phyloP scores from a whole-genome alignment of 2,329 filamentous ascomycete species.

The Calonectria henricotiae region DNA sequence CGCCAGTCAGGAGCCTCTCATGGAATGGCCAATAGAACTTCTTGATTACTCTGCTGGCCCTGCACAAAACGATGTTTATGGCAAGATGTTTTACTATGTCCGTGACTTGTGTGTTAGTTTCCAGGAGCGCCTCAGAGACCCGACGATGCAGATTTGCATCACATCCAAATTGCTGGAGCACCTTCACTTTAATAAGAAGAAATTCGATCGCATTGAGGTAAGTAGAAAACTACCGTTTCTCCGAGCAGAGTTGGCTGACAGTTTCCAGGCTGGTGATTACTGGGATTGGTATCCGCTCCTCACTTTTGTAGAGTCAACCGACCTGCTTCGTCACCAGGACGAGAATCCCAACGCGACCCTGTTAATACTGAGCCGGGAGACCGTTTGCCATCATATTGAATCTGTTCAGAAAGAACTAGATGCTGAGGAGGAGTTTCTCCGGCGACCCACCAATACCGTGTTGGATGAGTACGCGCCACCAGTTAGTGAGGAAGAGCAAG shows the following conservation, averaged over 20 bases:
- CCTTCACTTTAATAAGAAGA: conserved; percentile 18
- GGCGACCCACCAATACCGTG: not conserved
- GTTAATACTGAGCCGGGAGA: conserved; percentile 40
- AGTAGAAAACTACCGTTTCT: not conserved
- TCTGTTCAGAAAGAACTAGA: conserved; percentile 16
- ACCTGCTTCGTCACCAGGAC: conserved; percentile 46
- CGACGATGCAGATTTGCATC: conserved; percentile 30
- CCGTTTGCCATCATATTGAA: conserved; percentile 22
- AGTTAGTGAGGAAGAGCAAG: not conserved
- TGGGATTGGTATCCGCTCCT: conserved; percentile 41
- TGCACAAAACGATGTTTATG: conserved; percentile 51
- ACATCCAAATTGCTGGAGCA: not conserved
- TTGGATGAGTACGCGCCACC: conserved; percentile 48
- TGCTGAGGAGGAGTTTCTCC: conserved; percentile 30
- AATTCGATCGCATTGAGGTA: conserved; percentile 45
- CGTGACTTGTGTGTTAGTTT: conserved; percentile 45
- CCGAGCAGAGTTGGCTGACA: not conserved
- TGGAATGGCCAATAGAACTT: conserved; percentile 53
- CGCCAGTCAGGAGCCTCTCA: conserved; percentile 47
- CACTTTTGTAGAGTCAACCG: conserved; percentile 23
- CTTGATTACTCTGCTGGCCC: conserved; percentile 41
- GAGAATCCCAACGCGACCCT: conserved; percentile 51
- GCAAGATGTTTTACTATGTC: conserved; percentile 53
- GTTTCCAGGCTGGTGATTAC: conserved; percentile 42
- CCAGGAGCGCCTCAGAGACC: conserved; percentile 35